Conservation (phyloP, 2,329 filamentous ascomycete genomes). For the Venturia carpophila region DNA sequence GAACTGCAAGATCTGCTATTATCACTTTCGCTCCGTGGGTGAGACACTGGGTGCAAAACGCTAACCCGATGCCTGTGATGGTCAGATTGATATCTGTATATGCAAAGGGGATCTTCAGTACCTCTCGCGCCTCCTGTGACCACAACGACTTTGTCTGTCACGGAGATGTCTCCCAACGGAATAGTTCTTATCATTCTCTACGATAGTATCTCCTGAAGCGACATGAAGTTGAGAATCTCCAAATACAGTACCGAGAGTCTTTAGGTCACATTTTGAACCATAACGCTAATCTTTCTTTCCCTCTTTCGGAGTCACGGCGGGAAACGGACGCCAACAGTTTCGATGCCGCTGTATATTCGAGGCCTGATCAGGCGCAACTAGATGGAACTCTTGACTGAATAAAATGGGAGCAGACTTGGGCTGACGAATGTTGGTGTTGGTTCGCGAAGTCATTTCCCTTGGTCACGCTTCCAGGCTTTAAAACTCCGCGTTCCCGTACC, state of each 20-base stretch:
- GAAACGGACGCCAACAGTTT: too few species aligned
- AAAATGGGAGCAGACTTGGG: background rate
- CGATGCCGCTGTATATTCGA: background rate
- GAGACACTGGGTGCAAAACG: background rate
- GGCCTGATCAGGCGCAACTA: background rate
- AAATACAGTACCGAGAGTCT: background rate
- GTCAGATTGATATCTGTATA: too few species aligned
- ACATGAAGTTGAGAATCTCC: too few species aligned
- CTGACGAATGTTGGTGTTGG: background rate
- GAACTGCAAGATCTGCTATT: background rate
- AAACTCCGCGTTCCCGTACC: background rate
- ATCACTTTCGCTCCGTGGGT: background rate
- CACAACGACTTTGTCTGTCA: conserved; percentile 18
- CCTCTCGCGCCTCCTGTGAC: conserved; percentile 19
- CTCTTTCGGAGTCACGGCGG: background rate
- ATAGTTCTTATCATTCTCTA: background rate
- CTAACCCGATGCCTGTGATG: background rate
- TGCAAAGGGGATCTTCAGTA: background rate
- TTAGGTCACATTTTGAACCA: background rate
- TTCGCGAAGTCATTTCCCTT: background rate
- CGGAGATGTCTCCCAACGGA: conserved; percentile 17
- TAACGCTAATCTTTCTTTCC: background rate
- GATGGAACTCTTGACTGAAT: background rate
- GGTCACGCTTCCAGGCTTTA: background rate
- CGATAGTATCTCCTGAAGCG: background rate